Percentiles rank a stretch among this genome's conserved stretches.
phyloP scores from a whole-genome alignment of 108 stramenopile species.

The Cylindrotheca closterium region DNA sequence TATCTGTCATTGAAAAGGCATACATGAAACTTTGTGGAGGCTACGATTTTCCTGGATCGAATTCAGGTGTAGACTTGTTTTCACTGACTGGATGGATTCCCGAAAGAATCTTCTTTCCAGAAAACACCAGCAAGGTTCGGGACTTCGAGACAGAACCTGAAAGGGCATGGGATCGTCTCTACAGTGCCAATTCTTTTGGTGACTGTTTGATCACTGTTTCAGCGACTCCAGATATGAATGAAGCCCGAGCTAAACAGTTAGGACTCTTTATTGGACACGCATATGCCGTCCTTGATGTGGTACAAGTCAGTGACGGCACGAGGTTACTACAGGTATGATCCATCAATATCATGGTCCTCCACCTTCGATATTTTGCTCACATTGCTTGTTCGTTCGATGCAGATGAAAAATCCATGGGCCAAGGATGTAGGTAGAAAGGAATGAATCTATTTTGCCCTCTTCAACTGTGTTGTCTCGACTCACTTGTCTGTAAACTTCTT shows the following conservation, averaged over 20 bases:
- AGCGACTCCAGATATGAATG: conserved; percentile 57
- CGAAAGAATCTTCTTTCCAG: conserved; percentile 79
- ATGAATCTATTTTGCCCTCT: no score
- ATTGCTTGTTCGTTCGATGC: no score
- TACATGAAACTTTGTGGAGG: conserved; percentile 92
- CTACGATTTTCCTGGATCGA: conserved; percentile 93
- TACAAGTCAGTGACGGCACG: conserved; percentile 57
- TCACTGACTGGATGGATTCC: conserved; percentile 95
- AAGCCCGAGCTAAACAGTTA: conserved; percentile 61
- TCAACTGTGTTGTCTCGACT: not conserved
- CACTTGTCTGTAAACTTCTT: not conserved
- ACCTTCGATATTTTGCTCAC: no score
- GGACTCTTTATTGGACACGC: conserved; percentile 91
- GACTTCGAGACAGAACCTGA: conserved; percentile 75
- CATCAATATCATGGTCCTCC: no score
- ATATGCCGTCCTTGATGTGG: conserved; percentile 85
- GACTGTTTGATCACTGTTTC: conserved; percentile 90
- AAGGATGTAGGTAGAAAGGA: not conserved
- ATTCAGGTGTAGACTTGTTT: conserved; percentile 88
- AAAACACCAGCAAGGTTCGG: conserved; percentile 39
- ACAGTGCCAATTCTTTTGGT: conserved; percentile 68
- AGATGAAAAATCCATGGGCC: conserved; percentile 94
- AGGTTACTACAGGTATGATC: conserved; percentile 43
- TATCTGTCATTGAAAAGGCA: conserved; percentile 93
- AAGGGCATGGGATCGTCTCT: conserved; percentile 80